Evolutionary conservation across 2,329 filamentous ascomycete genomes (phyloP).

Genomic region (Diaporthe batatas): DNA sequence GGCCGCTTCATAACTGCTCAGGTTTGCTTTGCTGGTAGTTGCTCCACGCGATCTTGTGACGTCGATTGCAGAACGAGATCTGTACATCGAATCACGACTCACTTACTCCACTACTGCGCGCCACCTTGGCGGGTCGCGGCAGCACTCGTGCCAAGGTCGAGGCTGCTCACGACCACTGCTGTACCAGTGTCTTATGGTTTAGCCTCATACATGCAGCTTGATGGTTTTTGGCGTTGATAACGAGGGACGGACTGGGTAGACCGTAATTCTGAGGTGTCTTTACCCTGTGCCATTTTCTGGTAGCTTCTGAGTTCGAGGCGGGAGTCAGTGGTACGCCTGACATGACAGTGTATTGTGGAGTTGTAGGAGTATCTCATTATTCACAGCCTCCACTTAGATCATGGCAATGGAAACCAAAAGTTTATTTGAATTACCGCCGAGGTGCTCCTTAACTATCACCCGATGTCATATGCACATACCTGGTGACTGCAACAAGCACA

Average conservation of each 20-base stretch:
- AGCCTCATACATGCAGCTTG: conserved; percentile 13
- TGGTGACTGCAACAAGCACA: neutral
- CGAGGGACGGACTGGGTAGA: conserved; percentile 11
- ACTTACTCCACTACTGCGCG: neutral
- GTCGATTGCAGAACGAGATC: conserved; percentile 12
- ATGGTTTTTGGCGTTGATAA: conserved; percentile 31
- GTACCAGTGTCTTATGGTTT: conserved; percentile 6
- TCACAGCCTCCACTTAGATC: conserved; percentile 35
- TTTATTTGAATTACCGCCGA: conserved; percentile 22
- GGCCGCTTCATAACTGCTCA: neutral
- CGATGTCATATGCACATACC: neutral
- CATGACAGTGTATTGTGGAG: conserved; percentile 38
- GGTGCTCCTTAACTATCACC: neutral
- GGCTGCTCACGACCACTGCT: conserved; percentile 1
- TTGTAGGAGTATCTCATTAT: conserved; percentile 41
- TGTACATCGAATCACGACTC: conserved; percentile 17
- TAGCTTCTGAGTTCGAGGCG: conserved; percentile 34
- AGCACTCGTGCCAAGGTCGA: neutral
- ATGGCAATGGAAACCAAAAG: conserved; percentile 42
- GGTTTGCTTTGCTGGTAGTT: conserved; percentile 10
- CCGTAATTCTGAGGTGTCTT: conserved; percentile 26
- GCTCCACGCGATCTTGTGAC: neutral
- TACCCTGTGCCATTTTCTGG: conserved; percentile 1
- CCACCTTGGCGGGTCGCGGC: conserved; percentile 3
- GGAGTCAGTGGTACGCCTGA: conserved; percentile 37